Evolutionary conservation across 2,329 filamentous ascomycete species (phyloP).

Genomic region (Penicillium paneum): DNA sequence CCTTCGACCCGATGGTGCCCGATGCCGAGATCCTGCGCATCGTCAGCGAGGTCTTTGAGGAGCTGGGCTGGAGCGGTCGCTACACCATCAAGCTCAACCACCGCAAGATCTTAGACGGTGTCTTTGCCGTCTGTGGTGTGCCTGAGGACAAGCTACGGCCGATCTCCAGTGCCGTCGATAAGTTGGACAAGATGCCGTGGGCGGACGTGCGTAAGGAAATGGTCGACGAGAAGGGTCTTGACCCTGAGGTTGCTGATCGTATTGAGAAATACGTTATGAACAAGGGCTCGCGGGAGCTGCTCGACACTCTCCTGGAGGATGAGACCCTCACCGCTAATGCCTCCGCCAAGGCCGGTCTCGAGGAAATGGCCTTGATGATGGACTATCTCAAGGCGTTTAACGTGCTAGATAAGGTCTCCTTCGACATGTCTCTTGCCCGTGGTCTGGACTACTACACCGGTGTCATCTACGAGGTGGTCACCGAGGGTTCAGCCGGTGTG

Average conservation of each 20-base stretch:
- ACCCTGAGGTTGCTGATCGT: slow-evolving; percentile 72
- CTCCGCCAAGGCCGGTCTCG: slow-evolving; percentile 73
- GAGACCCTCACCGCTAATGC: slow-evolving; percentile 66
- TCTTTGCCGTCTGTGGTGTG: slow-evolving; percentile 89
- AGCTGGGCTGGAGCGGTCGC: slow-evolving; percentile 67
- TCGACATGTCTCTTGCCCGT: slow-evolving; percentile 85
- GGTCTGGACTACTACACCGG: slow-evolving; percentile 93
- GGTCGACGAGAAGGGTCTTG: slow-evolving; percentile 85
- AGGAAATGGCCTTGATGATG: slow-evolving; percentile 77
- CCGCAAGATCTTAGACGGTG: slow-evolving; percentile 86
- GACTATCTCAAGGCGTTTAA: slow-evolving; percentile 76
- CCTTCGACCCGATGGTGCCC: slow-evolving; percentile 84
- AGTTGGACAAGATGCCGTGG: slow-evolving; percentile 92
- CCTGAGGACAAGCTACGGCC: slow-evolving; percentile 80
- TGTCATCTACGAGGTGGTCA: slow-evolving; percentile 85
- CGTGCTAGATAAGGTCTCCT: slow-evolving; percentile 71
- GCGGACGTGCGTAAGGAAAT: slow-evolving; percentile 86
- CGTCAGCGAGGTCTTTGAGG: slow-evolving; percentile 78
- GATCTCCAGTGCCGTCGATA: slow-evolving; percentile 92
- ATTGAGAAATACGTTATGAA: slow-evolving; percentile 81
- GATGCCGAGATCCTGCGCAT: slow-evolving; percentile 88
- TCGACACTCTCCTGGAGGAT: slow-evolving; percentile 67
- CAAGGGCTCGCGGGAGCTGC: slow-evolving; percentile 71
- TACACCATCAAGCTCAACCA: slow-evolving; percentile 95
- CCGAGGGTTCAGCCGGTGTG: slow-evolving; percentile 65